These are phyloP conservation scores for Naganishia vishniacii DNA, from an alignment of 768 basidiomycete genomes.

Conservation along the genomic window DNA sequence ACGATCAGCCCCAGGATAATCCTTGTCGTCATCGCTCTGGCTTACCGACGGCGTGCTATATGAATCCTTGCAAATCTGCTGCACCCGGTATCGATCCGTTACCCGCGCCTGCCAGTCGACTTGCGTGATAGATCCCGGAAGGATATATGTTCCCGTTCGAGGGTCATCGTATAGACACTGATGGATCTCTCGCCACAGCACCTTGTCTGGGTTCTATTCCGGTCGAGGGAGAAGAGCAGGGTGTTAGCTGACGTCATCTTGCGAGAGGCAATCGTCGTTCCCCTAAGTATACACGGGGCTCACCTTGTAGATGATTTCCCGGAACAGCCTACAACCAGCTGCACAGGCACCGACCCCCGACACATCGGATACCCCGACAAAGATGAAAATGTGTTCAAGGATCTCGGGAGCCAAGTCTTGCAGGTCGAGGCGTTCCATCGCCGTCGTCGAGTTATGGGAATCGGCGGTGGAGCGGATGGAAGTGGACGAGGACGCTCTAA, in stretches of 20 bases:
- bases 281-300: not conserved
- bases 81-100: constrained; percentile 35
- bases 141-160: constrained; percentile 25
- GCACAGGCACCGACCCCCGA: constrained; percentile 31
- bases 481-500: not conserved
- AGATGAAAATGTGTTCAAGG: constrained; percentile 35
- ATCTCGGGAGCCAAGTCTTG: constrained; percentile 29
- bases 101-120: constrained; percentile 37
- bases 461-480: not conserved
- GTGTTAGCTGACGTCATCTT: constrained; percentile 1
- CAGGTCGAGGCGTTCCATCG: constrained; percentile 2
- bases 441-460: not conserved
- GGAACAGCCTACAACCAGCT: constrained; percentile 35
- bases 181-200: constrained; percentile 42
- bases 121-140: not conserved
- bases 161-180: constrained; percentile 41
- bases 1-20: not conserved
- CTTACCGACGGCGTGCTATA: constrained; percentile 25
- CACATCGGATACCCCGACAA: constrained; percentile 31
- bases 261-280: too few species aligned
- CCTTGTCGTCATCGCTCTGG: constrained; percentile 16
- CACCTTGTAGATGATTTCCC: constrained; percentile 42
- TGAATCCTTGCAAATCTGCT: constrained; percentile 35
- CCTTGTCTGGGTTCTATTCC: constrained; percentile 38
- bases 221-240: not conserved